A percentile compares a stretch with the other conserved stretches of the same genome.
Evolutionary conservation across 331 rosid genomes (phyloP).

Genomic region (Spiraea crenata): DNA sequence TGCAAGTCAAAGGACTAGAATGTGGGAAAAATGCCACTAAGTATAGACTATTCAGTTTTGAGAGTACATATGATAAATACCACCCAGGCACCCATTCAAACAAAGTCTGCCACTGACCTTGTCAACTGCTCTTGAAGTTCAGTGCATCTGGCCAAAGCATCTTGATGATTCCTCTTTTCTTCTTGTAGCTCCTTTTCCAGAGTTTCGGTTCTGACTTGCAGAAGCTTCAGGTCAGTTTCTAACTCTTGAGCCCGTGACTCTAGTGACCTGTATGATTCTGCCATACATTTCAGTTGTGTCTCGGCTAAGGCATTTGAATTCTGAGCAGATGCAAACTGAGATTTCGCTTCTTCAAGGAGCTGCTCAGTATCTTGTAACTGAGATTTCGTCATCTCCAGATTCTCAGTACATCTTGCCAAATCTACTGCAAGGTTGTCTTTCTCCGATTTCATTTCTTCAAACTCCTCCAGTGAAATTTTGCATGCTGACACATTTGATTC

Average conservation of each 20-base stretch:
- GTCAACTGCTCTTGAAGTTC: conserved; percentile 75
- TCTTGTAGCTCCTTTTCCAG: conserved; percentile 72
- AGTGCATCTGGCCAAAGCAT: conserved; percentile 58
- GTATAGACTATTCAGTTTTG: background rate
- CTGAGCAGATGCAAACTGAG: conserved; percentile 68
- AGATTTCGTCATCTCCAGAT: conserved; percentile 65
- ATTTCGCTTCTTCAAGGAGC: conserved; percentile 77
- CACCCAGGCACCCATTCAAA: background rate
- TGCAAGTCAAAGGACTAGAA: background rate
- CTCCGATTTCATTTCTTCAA: conserved; percentile 65
- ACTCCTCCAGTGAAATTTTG: conserved; percentile 56
- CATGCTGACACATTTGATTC: conserved; percentile 34
- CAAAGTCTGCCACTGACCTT: conserved; percentile 51
- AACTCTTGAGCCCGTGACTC: conserved; percentile 73
- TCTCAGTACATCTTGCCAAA: conserved; percentile 59
- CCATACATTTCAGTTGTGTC: conserved; percentile 97
- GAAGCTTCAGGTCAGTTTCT: conserved; percentile 62
- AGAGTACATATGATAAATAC: background rate
- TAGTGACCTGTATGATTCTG: conserved; percentile 88
- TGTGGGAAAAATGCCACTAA: background rate
- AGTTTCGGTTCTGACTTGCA: conserved; percentile 53
- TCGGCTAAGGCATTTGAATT: conserved; percentile 83
- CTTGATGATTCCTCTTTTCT: conserved; percentile 69
- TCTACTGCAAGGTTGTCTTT: conserved; percentile 58
- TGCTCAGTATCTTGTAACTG: conserved; percentile 81